phyloP scores from a whole-genome alignment of 768 basidiomycete genomes.

The Leccinum rimulosum region DNA sequence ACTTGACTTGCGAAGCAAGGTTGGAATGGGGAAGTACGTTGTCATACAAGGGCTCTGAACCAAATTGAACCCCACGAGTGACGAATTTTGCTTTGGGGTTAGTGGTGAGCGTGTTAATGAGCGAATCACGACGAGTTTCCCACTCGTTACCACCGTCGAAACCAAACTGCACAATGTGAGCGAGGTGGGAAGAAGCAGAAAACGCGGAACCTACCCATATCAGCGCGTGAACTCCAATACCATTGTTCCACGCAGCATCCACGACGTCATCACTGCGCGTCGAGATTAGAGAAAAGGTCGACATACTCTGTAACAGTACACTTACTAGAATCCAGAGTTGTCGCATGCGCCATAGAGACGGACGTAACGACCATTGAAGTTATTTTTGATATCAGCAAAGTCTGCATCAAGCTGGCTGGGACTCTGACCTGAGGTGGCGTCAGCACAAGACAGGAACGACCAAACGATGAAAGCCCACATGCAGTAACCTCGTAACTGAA shows the following conservation, averaged over 20 bases:
- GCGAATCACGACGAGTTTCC: conserved; percentile 50
- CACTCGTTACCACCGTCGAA: conserved; percentile 45
- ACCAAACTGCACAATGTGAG: conserved; percentile 31
- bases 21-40: conserved; percentile 45
- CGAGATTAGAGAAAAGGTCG: conserved; percentile 17
- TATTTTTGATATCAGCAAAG: conserved; percentile 57
- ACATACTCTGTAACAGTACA: not conserved
- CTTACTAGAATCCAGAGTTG: conserved; percentile 38
- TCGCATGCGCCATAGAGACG: conserved; percentile 47
- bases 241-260: conserved; percentile 64
- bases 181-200: not conserved
- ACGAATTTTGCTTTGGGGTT: conserved; percentile 65
- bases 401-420: conserved; percentile 46
- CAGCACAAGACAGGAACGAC: not conserved
- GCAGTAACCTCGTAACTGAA: conserved; percentile 73
- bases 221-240: conserved; percentile 70
- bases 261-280: conserved; percentile 52
- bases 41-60: conserved; percentile 69
- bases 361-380: conserved; percentile 64
- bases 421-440: conserved; percentile 51
- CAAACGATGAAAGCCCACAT: conserved; percentile 40
- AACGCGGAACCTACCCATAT: conserved; percentile 57
- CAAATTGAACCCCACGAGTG: conserved; percentile 65
- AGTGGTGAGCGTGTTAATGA: conserved; percentile 51
- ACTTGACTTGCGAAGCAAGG: conserved; percentile 50